phyloP scores from a whole-genome alignment of 192 early-diverging fungal genomes.

The Entomortierella beljakovae region DNA sequence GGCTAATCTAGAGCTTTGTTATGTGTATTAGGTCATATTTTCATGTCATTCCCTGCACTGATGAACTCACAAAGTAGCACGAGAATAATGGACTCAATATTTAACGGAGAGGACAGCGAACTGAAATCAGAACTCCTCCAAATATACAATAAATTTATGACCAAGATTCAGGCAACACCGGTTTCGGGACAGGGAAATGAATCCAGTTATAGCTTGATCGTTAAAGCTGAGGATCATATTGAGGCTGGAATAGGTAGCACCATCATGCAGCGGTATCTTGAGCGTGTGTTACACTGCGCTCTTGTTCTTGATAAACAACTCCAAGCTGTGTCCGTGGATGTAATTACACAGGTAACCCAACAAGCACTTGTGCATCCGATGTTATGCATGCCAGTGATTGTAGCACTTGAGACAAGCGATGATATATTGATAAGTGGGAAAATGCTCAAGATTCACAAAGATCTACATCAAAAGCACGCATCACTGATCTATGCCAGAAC shows the following conservation, averaged over 20 bases:
- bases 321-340: slow-evolving; percentile 81
- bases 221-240: slow-evolving; percentile 37
- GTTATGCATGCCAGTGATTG: slow-evolving; percentile 87
- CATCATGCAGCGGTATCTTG: slow-evolving; percentile 91
- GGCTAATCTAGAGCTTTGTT: too few species aligned
- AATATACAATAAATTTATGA: slow-evolving; percentile 23
- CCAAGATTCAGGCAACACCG: slow-evolving; percentile 29
- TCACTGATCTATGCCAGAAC: slow-evolving; percentile 89
- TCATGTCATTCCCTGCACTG: slow-evolving; percentile 75
- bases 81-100: slow-evolving; percentile 75
- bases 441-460: slow-evolving; percentile 77
- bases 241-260: slow-evolving; percentile 78
- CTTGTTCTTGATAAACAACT: slow-evolving; percentile 67
- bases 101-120: slow-evolving; percentile 43
- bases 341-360: slow-evolving; percentile 83
- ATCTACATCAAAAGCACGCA: slow-evolving; percentile 86
- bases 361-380: slow-evolving; percentile 94
- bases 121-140: slow-evolving; percentile 29
- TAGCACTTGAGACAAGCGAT: slow-evolving; percentile 84
- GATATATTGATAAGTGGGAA: slow-evolving; percentile 74
- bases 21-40: slow-evolving; percentile 68
- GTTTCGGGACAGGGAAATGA: background rate
- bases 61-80: slow-evolving; percentile 66
- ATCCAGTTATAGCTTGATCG: slow-evolving; percentile 15
- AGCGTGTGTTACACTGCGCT: slow-evolving; percentile 78